Evolutionary conservation across 2,329 filamentous ascomycete species (phyloP).

Genomic region (Neocucurbitaria cava): DNA sequence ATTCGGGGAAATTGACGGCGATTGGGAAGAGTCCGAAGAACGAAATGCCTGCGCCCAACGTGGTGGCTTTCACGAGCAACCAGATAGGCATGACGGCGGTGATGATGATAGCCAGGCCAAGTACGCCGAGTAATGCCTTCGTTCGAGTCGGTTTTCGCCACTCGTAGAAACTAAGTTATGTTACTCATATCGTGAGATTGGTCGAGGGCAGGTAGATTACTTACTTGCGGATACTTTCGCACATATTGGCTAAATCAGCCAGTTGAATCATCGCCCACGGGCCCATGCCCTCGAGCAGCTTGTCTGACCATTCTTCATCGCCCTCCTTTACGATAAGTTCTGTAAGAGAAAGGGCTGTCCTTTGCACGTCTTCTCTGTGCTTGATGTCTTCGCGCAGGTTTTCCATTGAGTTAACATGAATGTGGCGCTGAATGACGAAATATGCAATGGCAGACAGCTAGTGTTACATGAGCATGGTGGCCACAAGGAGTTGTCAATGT

Average conservation of each 20-base stretch:
- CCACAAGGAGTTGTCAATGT: not conserved
- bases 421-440: slow-evolving; percentile 27
- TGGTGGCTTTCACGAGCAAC: slow-evolving; percentile 38
- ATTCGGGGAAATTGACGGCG: slow-evolving; percentile 41
- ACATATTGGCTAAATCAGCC: slow-evolving; percentile 43
- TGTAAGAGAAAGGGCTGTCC: slow-evolving; percentile 40
- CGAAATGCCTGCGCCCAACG: slow-evolving; percentile 34
- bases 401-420: slow-evolving; percentile 28
- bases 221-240: slow-evolving; percentile 45
- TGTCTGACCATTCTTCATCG: slow-evolving; percentile 44
- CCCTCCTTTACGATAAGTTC: slow-evolving; percentile 49
- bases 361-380: slow-evolving; percentile 38
- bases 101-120: slow-evolving; percentile 28
- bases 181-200: not conserved
- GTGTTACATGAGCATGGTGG: not conserved
- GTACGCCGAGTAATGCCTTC: slow-evolving; percentile 26
- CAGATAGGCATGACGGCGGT: slow-evolving; percentile 31
- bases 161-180: slow-evolving; percentile 42
- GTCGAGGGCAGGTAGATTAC: not conserved
- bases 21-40: slow-evolving; percentile 49
- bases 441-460: slow-evolving; percentile 33
- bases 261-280: slow-evolving; percentile 48
- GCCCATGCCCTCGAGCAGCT: slow-evolving; percentile 33
- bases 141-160: slow-evolving; percentile 44
- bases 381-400: slow-evolving; percentile 40